phyloP scores from a whole-genome alignment of 2,329 filamentous ascomycete species.

The Aspergillus fumigatiaffinis region DNA sequence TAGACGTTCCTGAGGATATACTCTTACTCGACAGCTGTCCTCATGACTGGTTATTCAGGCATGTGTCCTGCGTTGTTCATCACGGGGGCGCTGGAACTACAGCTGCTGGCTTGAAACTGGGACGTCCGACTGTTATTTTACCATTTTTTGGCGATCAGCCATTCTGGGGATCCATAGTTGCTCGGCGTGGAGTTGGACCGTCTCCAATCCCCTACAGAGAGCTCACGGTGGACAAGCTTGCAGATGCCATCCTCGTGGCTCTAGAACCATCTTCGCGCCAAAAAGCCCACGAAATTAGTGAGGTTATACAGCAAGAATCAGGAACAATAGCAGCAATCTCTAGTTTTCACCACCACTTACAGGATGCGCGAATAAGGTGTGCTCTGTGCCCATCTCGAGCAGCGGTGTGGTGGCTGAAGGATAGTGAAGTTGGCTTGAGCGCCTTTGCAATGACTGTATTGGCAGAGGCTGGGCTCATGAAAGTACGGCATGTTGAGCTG shows the following conservation, averaged over 20 bases:
- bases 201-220: conserved; percentile 65
- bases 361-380: conserved; percentile 65
- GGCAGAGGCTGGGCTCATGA: conserved; percentile 60
- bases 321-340: conserved; percentile 61
- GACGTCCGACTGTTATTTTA: conserved; percentile 75
- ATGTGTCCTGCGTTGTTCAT: conserved; percentile 76
- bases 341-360: conserved; percentile 66
- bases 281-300: conserved; percentile 56
- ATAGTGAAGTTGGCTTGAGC: conserved; percentile 65
- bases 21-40: conserved; percentile 83
- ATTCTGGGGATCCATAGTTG: conserved; percentile 77
- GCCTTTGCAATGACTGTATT: conserved; percentile 68
- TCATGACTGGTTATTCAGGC: conserved; percentile 85
- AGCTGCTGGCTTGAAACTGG: conserved; percentile 76
- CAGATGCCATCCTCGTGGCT: conserved; percentile 59
- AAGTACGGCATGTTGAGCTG: conserved; percentile 70
- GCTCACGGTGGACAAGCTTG: conserved; percentile 63
- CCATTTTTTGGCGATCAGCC: conserved; percentile 86
- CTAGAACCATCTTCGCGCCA: conserved; percentile 57
- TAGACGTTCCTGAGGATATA: conserved; percentile 67
- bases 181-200: conserved; percentile 68
- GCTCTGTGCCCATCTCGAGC: conserved; percentile 62
- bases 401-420: conserved; percentile 71
- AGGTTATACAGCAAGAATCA: conserved; percentile 62
- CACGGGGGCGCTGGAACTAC: conserved; percentile 87